Evolutionary conservation across 176 grass and related monocot genomes (phyloP).

Genomic region (Bolboschoenus planiculmis): DNA sequence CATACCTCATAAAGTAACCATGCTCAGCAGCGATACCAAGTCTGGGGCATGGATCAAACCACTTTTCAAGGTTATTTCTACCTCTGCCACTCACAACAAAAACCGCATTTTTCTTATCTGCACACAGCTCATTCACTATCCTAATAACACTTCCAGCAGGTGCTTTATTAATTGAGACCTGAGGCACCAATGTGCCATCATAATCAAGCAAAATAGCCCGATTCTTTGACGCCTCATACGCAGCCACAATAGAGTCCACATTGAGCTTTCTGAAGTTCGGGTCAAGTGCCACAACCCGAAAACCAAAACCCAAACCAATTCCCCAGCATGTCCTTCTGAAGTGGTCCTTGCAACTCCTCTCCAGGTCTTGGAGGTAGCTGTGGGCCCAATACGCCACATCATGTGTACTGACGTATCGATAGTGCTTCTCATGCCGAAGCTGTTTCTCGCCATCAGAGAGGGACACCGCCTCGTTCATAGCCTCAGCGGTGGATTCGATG

Average conservation of each 20-base stretch:
- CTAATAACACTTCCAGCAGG: slow-evolving; percentile 48
- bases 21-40: slow-evolving; percentile 86
- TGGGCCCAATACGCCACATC: slow-evolving; percentile 86
- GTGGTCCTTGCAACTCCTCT: slow-evolving; percentile 85
- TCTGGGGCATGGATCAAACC: slow-evolving; percentile 61
- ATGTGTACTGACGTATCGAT: slow-evolving; percentile 76
- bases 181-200: slow-evolving; percentile 86
- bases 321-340: slow-evolving; percentile 89
- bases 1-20: slow-evolving; percentile 82
- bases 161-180: slow-evolving; percentile 50
- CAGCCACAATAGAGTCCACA: slow-evolving; percentile 63
- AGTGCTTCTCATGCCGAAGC: slow-evolving; percentile 94
- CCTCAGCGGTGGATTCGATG: slow-evolving; percentile 71
- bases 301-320: slow-evolving; percentile 89
- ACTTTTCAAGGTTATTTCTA: slow-evolving; percentile 47
- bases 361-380: slow-evolving; percentile 67
- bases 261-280: slow-evolving; percentile 85
- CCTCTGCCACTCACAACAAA: slow-evolving; percentile 76
- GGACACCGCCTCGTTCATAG: slow-evolving; percentile 77
- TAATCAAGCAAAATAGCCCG: slow-evolving; percentile 88
- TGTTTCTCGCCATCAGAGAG: slow-evolving; percentile 72
- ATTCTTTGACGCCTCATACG: slow-evolving; percentile 54
- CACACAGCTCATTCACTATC: slow-evolving; percentile 74
- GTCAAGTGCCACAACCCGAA: slow-evolving; percentile 90
- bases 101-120: slow-evolving; percentile 58